Conservation (phyloP, 768 basidiomycete genomes). For the Rhizopogon rudus region DNA sequence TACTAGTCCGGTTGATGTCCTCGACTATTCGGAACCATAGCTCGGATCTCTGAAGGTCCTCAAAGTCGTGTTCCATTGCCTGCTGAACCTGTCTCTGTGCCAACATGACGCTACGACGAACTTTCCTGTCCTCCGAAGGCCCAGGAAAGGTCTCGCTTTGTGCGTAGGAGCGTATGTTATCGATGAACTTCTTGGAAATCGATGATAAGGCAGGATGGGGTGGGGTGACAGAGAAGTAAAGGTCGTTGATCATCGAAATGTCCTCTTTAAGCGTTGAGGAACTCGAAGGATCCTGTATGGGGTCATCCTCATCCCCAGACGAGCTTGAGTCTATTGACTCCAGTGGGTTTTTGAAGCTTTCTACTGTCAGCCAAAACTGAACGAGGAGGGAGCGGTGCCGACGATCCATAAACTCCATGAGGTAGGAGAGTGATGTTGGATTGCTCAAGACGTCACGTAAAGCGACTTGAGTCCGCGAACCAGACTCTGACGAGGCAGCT, state of each 20-base stretch:
- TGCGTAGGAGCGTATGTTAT: conserved; percentile 65
- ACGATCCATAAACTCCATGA: conserved; percentile 99
- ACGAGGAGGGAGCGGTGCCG: conserved; percentile 78
- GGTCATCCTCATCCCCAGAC: conserved; percentile 57
- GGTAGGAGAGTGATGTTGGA: conserved; percentile 88
- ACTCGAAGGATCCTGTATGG: conserved; percentile 50
- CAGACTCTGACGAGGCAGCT: conserved; percentile 38
- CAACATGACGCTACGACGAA: conserved; percentile 74
- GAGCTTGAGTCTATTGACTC: conserved; percentile 65
- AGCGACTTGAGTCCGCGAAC: conserved; percentile 44
- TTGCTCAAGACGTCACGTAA: conserved; percentile 82
- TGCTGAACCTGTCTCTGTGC: conserved; percentile 84
- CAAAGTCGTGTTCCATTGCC: conserved; percentile 90
- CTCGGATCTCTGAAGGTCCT: conserved; percentile 82
- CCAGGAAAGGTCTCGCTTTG: conserved; percentile 42
- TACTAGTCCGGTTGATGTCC: conserved; percentile 44
- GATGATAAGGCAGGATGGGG: conserved; percentile 54
- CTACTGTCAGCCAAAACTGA: conserved; percentile 97
- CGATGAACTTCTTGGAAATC: conserved; percentile 67
- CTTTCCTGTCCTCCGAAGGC: conserved; percentile 40
- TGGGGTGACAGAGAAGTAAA: conserved; percentile 69
- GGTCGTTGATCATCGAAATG: conserved; percentile 81
- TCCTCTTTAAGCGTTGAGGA: conserved; percentile 76
- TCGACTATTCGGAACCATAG: conserved; percentile 88
- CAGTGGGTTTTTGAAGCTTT: conserved; percentile 96